These are phyloP conservation scores for Arthrobotrys pseudoclavata DNA, from an alignment of 2,329 filamentous ascomycete genomes.

Conservation along the genomic window DNA sequence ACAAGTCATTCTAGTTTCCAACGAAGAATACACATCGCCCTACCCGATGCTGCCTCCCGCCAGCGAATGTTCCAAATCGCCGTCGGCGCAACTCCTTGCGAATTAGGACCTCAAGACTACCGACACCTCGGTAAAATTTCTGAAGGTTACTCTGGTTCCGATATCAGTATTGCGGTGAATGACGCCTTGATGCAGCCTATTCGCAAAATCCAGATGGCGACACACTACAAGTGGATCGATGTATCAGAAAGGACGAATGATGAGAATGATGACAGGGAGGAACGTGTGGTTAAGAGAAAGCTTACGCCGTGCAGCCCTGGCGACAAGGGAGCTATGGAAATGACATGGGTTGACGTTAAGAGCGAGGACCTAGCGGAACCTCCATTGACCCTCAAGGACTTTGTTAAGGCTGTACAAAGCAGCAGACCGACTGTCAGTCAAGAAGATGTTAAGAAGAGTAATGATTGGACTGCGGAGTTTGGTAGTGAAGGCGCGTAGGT, in stretches of 20 bases:
- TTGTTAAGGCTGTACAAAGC: constrained; percentile 89
- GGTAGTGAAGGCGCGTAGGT: constrained; percentile 55
- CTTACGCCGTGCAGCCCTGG: constrained; percentile 94
- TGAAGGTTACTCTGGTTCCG: constrained; percentile 94
- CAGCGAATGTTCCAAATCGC: constrained; percentile 96
- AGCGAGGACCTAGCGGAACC: constrained; percentile 88
- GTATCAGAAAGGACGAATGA: constrained; percentile 73
- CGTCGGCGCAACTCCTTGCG: constrained; percentile 91
- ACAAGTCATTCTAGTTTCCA: constrained; percentile 74
- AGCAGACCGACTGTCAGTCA: constrained; percentile 90
- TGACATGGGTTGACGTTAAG: constrained; percentile 91
- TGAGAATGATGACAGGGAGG: constrained; percentile 72
- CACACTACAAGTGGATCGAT: constrained; percentile 92
- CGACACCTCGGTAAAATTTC: constrained; percentile 82
- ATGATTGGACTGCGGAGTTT: constrained; percentile 93
- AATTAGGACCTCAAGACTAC: constrained; percentile 82
- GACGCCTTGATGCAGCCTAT: constrained; percentile 98
- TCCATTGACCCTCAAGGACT: constrained; percentile 88
- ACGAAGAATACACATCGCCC: constrained; percentile 91
- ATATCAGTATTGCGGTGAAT: constrained; percentile 96
- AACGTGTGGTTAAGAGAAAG: constrained; percentile 70
- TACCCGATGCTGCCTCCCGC: constrained; percentile 87
- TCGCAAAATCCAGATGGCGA: constrained; percentile 94
- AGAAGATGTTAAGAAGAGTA: constrained; percentile 84
- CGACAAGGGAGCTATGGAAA: constrained; percentile 85